Evolutionary conservation across 306 rosid species (phyloP), one percentile per base, ranked within the genome.

Genomic region (Sechiopsis laciniata): DNA sequence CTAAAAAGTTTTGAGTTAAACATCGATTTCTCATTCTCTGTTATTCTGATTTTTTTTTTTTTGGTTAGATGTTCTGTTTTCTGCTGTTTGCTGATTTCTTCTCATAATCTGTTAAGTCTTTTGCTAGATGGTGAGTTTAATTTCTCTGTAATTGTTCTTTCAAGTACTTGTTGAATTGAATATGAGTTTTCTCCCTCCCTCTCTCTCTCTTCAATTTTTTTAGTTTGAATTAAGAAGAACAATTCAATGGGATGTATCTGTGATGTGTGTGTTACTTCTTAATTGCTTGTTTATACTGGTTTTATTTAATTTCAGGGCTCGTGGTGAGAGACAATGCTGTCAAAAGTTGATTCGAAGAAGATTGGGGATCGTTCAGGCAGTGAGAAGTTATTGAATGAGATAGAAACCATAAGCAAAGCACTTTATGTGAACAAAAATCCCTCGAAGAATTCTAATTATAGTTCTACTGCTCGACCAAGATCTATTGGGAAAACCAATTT

Each of bases 381-480:
- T 56, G 51, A 74, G 82, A 81, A 64, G 77, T 74, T 88, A 87
- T 80, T 89, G 70, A 80, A 79, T 78, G 97, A 87, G 82, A 81
- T 89, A 65, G 89, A 87, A 82, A 81, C 87, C 77, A 79, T 87
- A 74, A 83, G 85, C 62, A 85, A 89, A 64, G 86, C 87, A 51
- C 54, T 85, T 35, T 77, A 80, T 46, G 22, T 29, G 50, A 91
- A 87, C 13, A 80, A 74, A 79, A 81, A 52, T 6, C 76, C 78
- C 21, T 75, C 83, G 4, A 76, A 61, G 79, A 85, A 84, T 76
- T 78, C 83, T 76, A 55, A 66, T 42, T 55, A 82, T 75, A 29
- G 24, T 0, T 65, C 60, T 12, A 81, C 51, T 77, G 71, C 78
- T 58, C 71, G 78, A 67, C 74, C 82, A 46, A 84, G 82, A 64